Percentiles rank a stretch among this genome's conserved stretches.
Evolutionary conservation across 2,329 filamentous ascomycete genomes (phyloP).

Genomic region (Ophiostoma angusticollis): DNA sequence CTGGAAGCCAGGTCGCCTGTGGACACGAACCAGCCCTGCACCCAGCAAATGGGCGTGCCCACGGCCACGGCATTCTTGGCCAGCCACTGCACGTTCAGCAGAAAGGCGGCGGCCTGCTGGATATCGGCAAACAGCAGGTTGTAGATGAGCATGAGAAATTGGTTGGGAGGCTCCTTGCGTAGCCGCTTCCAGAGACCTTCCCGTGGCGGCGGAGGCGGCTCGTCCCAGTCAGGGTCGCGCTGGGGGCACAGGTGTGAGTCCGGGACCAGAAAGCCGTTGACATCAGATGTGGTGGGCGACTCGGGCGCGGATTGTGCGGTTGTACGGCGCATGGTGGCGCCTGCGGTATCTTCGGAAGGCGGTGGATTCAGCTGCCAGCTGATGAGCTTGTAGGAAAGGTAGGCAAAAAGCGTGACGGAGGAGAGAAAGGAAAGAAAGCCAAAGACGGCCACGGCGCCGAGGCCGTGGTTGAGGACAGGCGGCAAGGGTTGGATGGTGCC

Average conservation of each 20-base stretch:
- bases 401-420: constrained; percentile 21
- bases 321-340: not conserved
- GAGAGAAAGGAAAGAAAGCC: constrained; percentile 26
- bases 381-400: constrained; percentile 24
- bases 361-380: constrained; percentile 21
- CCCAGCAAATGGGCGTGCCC: constrained; percentile 40
- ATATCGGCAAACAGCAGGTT: constrained; percentile 58
- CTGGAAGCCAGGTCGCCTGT: constrained; percentile 53
- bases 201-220: not conserved
- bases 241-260: constrained; percentile 15
- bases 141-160: constrained; percentile 56
- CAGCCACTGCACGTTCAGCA: constrained; percentile 50
- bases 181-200: constrained; percentile 15
- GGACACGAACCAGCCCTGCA: constrained; percentile 57
- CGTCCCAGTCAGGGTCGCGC: constrained; percentile 7
- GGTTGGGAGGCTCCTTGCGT: constrained; percentile 37
- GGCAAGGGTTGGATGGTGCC: constrained; percentile 24
- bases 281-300: constrained; percentile 25
- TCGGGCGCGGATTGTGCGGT: constrained; percentile 16
- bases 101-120: constrained; percentile 50
- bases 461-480: constrained; percentile 22
- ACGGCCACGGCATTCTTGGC: constrained; percentile 39
- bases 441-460: constrained; percentile 25
- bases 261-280: constrained; percentile 20
- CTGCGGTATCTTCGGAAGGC: constrained; percentile 7